phyloP scores from a whole-genome alignment of 495 filamentous ascomycete genomes.

The Penicillium fimorum region DNA sequence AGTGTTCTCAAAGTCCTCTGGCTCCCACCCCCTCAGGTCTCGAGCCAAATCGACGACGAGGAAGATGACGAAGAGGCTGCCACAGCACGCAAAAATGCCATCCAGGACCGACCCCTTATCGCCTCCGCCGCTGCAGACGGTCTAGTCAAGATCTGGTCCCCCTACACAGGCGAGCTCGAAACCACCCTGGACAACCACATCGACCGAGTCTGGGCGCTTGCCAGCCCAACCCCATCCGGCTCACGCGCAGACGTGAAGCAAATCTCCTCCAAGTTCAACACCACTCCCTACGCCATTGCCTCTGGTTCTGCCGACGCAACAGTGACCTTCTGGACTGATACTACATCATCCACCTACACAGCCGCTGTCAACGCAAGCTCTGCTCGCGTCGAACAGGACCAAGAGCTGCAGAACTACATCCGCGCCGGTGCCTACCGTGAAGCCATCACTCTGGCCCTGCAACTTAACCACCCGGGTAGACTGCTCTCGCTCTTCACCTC shows the following conservation, averaged over 20 bases:
- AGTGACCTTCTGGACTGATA: constrained; percentile 94
- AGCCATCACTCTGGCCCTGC: constrained; percentile 86
- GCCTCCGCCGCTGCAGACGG: constrained; percentile 91
- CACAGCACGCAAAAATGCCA: constrained; percentile 23
- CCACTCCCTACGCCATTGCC: constrained; percentile 63
- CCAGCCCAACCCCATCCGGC: constrained; percentile 60
- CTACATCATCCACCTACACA: constrained; percentile 73
- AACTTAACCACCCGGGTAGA: constrained; percentile 87
- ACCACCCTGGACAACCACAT: constrained; percentile 93
- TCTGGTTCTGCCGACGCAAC: constrained; percentile 88
- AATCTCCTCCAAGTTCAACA: constrained; percentile 30
- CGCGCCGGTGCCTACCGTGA: constrained; percentile 80
- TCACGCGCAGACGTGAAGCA: constrained; percentile 38
- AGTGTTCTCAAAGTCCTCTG: constrained; percentile 91
- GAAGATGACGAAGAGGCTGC: constrained; percentile 36
- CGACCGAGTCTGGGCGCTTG: constrained; percentile 87
- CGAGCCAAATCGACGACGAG: constrained; percentile 30
- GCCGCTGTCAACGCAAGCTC: constrained; percentile 67
- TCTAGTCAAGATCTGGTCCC: constrained; percentile 95
- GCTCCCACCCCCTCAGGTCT: constrained; percentile 63
- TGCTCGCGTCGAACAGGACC: constrained; percentile 85
- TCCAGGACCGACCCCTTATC: constrained; percentile 55
- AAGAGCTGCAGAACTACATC: constrained; percentile 88
- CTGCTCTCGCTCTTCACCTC: constrained; percentile 78
- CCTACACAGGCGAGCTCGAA: constrained; percentile 71